Evolutionary conservation across 495 filamentous ascomycete genomes (phyloP).

Genomic region (Collariella sp.): DNA sequence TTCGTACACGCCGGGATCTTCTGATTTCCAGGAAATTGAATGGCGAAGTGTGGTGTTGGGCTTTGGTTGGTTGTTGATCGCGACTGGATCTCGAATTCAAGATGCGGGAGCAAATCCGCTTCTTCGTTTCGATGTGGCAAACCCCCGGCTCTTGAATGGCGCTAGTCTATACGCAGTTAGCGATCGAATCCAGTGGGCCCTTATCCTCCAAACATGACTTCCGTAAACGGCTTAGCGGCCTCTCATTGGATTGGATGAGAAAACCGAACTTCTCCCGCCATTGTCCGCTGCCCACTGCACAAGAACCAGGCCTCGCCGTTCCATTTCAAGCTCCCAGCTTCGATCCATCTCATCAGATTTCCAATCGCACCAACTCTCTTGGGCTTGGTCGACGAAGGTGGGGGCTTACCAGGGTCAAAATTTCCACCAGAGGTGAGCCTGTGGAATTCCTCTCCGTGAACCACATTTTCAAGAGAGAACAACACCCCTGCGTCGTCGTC

Average conservation of each 20-base stretch:
- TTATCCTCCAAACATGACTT: not conserved
- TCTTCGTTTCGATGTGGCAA: conserved; percentile 1
- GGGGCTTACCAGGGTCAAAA: not conserved
- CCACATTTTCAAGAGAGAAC: conserved; percentile 1
- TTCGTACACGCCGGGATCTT: no score
- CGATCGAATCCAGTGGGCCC: not conserved
- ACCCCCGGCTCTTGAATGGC: not conserved
- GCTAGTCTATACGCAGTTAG: not conserved
- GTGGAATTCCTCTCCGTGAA: conserved; percentile 9
- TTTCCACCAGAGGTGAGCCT: conserved; percentile 8
- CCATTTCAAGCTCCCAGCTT: conserved; percentile 1
- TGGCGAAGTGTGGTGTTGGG: no score
- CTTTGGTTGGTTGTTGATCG: no score
- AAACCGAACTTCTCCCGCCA: conserved; percentile 5
- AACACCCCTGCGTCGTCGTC: conserved; percentile 4
- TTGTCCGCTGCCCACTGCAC: conserved; percentile 12
- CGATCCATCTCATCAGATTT: not conserved
- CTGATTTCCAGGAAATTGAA: no score
- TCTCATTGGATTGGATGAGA: conserved; percentile 6
- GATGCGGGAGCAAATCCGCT: not conserved
- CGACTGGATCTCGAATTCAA: conserved; percentile 8
- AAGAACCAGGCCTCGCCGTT: conserved; percentile 8
- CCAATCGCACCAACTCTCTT: not conserved
- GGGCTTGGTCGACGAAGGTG: conserved; percentile 1
- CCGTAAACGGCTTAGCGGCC: not conserved